These are phyloP conservation scores for Penicillium fimorum DNA, from an alignment of 495 filamentous ascomycete species.

Conservation along the genomic window DNA sequence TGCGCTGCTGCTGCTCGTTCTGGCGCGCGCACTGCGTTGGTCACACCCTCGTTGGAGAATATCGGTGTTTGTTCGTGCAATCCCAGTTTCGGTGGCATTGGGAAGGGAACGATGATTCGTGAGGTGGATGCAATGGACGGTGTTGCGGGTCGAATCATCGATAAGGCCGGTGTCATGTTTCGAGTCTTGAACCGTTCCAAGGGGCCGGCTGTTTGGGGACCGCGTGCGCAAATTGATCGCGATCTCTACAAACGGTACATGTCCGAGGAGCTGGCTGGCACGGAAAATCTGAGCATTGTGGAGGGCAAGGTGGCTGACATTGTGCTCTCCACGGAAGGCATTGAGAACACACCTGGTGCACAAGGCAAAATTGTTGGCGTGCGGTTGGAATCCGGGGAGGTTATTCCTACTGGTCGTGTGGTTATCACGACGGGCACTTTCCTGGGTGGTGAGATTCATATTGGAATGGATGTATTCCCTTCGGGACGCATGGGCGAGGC, in stretches of 20 bases:
- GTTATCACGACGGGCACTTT: constrained; percentile 97
- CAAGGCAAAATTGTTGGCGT: constrained; percentile 82
- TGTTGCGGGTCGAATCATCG: constrained; percentile 81
- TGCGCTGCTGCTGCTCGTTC: constrained; percentile 89
- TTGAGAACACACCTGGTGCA: constrained; percentile 46
- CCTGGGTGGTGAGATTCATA: constrained; percentile 93
- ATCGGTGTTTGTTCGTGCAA: constrained; percentile 97
- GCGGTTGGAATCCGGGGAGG: constrained; percentile 82
- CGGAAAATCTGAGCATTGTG: constrained; percentile 73
- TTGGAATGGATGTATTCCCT: constrained; percentile 79
- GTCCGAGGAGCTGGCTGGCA: constrained; percentile 77
- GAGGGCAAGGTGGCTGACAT: constrained; percentile 93
- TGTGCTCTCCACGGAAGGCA: constrained; percentile 56
- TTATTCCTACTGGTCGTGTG: constrained; percentile 75
- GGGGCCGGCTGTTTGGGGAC: constrained; percentile 95
- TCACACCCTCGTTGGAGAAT: constrained; percentile 84
- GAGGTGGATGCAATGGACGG: constrained; percentile 97
- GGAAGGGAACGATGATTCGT: constrained; percentile 95
- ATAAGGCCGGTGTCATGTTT: constrained; percentile 93
- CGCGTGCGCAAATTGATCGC: constrained; percentile 93
- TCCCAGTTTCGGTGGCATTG: constrained; percentile 94
- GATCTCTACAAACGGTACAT: constrained; percentile 87
- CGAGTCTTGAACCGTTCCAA: constrained; percentile 82
- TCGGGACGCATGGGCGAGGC: constrained; percentile 93
- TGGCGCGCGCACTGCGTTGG: constrained; percentile 83